A percentile compares a stretch with the other conserved stretches of the same genome.
Evolutionary conservation across 2,329 filamentous ascomycete species (phyloP).

Genomic region (Cryphonectria carpinicola): DNA sequence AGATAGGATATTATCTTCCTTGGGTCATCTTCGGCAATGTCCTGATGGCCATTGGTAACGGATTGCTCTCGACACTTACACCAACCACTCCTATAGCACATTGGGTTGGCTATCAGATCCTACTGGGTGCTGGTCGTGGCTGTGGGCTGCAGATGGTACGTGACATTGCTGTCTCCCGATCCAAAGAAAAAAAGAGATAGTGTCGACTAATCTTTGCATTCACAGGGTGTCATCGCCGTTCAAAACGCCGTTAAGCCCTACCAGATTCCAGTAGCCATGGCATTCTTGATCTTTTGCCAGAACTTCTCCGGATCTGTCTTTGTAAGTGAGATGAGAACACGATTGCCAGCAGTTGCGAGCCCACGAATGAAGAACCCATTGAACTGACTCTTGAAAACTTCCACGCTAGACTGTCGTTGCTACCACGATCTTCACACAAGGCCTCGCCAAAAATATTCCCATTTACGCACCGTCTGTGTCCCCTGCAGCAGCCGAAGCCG

Average conservation of each 20-base stretch:
- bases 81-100: conserved; percentile 49
- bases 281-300: conserved; percentile 61
- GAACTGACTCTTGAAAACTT: background rate
- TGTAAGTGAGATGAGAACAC: conserved; percentile 39
- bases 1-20: conserved; percentile 49
- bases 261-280: conserved; percentile 52
- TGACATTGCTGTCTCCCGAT: too few relatives aligned
- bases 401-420: background rate
- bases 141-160: conserved; percentile 47
- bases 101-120: conserved; percentile 64
- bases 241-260: conserved; percentile 52
- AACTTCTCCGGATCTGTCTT: conserved; percentile 65
- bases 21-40: conserved; percentile 46
- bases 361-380: background rate
- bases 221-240: conserved; percentile 44
- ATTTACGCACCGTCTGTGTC: conserved; percentile 14
- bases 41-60: conserved; percentile 50
- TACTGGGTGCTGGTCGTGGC: conserved; percentile 47
- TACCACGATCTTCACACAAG: conserved; percentile 8
- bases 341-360: background rate
- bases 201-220: conserved; percentile 6
- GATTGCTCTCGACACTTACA: conserved; percentile 58
- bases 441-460: background rate
- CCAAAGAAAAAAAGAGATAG: background rate
- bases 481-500: conserved; percentile 5